Percentiles rank a stretch among this genome's conserved stretches.
Evolutionary conservation across 768 basidiomycete species (phyloP).

Genomic region (Russula sp.): DNA sequence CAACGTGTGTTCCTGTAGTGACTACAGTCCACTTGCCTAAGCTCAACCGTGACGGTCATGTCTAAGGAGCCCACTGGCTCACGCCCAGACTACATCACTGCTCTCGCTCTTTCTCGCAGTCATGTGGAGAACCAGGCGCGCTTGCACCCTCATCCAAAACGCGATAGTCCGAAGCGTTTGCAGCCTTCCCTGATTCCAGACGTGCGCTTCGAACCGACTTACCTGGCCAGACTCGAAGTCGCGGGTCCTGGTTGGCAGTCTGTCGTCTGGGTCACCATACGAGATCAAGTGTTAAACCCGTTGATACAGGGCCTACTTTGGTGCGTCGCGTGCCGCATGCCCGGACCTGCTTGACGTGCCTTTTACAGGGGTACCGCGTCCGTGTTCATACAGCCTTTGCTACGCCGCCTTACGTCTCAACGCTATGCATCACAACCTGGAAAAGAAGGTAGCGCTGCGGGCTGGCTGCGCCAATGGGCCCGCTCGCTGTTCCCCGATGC

Average conservation of each 20-base stretch:
- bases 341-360: not conserved
- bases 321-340: slow-evolving; percentile 34
- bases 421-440: not conserved
- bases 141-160: not conserved
- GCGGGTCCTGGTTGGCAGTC: slow-evolving; percentile 52
- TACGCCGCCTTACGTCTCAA: not conserved
- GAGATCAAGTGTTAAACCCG: slow-evolving; percentile 66
- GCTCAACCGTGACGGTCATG: slow-evolving; percentile 3
- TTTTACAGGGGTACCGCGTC: slow-evolving; percentile 10
- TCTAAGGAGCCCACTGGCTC: slow-evolving; percentile 9
- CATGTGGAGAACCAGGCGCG: not conserved
- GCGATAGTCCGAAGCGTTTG: not conserved
- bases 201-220: slow-evolving; percentile 70
- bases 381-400: slow-evolving; percentile 11
- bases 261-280: slow-evolving; percentile 55
- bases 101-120: slow-evolving; percentile 15
- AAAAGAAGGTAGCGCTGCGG: slow-evolving; percentile 9
- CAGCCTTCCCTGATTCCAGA: slow-evolving; percentile 51
- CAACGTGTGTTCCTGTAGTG: no score
- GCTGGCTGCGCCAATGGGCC: slow-evolving; percentile 14
- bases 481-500: slow-evolving; percentile 5
- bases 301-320: slow-evolving; percentile 61
- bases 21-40: not conserved
- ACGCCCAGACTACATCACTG: slow-evolving; percentile 21
- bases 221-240: slow-evolving; percentile 52